Evolutionary conservation across 805 yeast species (phyloP), one percentile per base, ranked within the genome.

Genomic region (Wickerhamiella shivajii): DNA sequence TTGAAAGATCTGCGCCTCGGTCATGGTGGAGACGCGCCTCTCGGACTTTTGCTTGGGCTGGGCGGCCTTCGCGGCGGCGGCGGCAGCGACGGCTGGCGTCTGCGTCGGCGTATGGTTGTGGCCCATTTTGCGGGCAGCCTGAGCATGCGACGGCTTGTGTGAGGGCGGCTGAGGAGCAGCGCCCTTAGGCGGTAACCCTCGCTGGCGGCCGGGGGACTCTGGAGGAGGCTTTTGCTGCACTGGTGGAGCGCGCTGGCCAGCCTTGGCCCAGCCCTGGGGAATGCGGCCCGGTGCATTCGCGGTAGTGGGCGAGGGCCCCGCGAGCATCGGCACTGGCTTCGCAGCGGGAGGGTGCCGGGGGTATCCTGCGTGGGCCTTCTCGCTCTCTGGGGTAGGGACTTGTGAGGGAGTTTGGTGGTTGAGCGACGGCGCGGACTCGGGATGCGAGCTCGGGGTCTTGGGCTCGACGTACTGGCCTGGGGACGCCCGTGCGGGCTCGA

Each of bases 1-100:
- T 24, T 77, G 73, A 67, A 87, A 69, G 16, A 83, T 67, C 58
- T 87, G 95, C 29, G 80, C 73, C 46, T 87, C 95, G n/a, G 79
- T 75, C 69, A 84, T 62, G 11, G 73, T 64, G 2, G 71, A 58
- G 42, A 73, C 59, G 49, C 79, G 55, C 49, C 62, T 61, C 50
- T 71, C 71, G 44, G 60, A 61, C 33, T 76, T 77, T 46, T 73
- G 81, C 36, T 76, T 64, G 10, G 40, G 49, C 11, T 41, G 34
- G 4, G 55, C 49, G 7, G 53, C 50, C 0, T 50, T 47, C 3
- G 50, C 48, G 6, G 55, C 53, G 2, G 53, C 51, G 3, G 51
- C 41, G 10, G 63, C 40, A 6, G 40, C 58, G 24, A 73, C 77
- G 25, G 68, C 79, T 7, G 42, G 37, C 9, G 45, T 41, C n/a